Conservation (phyloP, 768 basidiomycete genomes). For the Tulasnella sp. region DNA sequence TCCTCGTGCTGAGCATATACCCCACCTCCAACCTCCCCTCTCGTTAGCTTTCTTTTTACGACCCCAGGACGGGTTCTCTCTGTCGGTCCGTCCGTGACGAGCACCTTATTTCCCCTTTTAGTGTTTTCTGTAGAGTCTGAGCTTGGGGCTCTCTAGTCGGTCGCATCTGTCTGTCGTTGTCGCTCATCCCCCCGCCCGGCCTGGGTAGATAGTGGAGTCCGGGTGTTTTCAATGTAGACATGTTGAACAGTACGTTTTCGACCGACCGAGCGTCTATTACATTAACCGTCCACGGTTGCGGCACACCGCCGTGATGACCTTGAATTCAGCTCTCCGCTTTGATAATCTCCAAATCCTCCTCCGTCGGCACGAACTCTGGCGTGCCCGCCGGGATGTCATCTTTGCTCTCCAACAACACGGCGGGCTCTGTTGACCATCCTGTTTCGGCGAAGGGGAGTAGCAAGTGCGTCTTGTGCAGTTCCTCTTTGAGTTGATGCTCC, state of each 20-base stretch:
- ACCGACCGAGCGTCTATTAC: background rate
- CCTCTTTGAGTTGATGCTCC: background rate
- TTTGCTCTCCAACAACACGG: background rate
- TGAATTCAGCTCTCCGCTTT: background rate
- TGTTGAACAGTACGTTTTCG: background rate
- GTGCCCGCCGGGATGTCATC: background rate
- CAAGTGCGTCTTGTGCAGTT: background rate
- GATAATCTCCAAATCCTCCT: constrained; percentile 11
- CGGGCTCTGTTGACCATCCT: background rate
- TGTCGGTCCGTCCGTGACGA: constrained; percentile 4
- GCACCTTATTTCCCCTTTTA: background rate
- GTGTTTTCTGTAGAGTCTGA: background rate
- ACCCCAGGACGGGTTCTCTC: background rate
- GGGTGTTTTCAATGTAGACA: background rate
- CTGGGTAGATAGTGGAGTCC: background rate
- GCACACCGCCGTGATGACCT: background rate
- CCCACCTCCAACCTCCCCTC: background rate
- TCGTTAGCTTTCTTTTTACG: background rate
- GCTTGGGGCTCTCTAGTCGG: background rate
- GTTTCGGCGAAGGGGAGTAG: background rate
- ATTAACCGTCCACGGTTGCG: background rate
- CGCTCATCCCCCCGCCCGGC: background rate
- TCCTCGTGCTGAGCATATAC: constrained; percentile 10
- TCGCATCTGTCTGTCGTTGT: background rate
- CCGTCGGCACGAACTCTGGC: background rate